Conservation (phyloP, 768 basidiomycete genomes). For the Hysterangium stoloniferum region DNA sequence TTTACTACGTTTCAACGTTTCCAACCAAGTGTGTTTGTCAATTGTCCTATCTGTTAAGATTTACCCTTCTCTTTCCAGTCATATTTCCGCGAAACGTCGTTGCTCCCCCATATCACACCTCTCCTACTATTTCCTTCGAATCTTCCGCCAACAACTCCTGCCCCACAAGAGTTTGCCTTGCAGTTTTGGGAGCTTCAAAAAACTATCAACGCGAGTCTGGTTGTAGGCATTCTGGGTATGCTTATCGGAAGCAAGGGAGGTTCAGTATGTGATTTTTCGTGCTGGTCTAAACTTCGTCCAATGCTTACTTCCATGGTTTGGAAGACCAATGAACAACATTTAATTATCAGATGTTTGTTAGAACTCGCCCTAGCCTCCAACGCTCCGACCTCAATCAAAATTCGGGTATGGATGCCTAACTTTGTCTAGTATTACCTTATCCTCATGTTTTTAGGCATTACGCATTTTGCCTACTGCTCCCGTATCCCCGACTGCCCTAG, state of each 20-base stretch:
- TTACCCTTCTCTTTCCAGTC: slow-evolving; percentile 46
- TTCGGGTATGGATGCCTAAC: slow-evolving; percentile 49
- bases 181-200: slow-evolving; percentile 98
- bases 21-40: slow-evolving; percentile 68
- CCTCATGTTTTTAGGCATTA: slow-evolving; percentile 36
- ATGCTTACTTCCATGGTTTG: slow-evolving; percentile 4
- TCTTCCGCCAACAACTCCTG: slow-evolving; percentile 38
- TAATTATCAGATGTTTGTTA: slow-evolving; percentile 69
- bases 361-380: slow-evolving; percentile 93
- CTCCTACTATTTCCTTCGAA: slow-evolving; percentile 65
- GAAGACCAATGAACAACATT: slow-evolving; percentile 48
- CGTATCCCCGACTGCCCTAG: slow-evolving; percentile 54
- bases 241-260: slow-evolving; percentile 67
- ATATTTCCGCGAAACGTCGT: slow-evolving; percentile 87
- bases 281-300: neutral
- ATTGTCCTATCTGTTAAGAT: neutral
- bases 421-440: neutral
- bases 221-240: slow-evolving; percentile 80
- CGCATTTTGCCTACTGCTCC: slow-evolving; percentile 46
- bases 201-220: slow-evolving; percentile 66
- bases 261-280: slow-evolving; percentile 35
- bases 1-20: slow-evolving; percentile 86
- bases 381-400: slow-evolving; percentile 80
- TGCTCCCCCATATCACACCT: slow-evolving; percentile 59
- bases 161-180: slow-evolving; percentile 86